Evolutionary conservation across 305 asterid genomes (phyloP), one percentile per base, ranked within the genome.

Genomic region (Ruellia speciosa): DNA sequence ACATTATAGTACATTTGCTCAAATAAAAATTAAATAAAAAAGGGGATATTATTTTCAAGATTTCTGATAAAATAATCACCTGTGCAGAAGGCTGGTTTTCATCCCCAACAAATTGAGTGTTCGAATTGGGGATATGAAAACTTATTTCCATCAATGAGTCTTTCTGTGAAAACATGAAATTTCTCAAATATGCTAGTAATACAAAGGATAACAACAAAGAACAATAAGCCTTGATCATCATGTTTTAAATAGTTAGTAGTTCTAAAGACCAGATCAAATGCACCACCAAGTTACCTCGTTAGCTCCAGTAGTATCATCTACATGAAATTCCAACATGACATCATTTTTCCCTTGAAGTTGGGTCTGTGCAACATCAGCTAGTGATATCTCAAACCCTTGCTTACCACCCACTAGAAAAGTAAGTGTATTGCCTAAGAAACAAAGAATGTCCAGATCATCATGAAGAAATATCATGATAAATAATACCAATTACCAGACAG

Each of bases 271-370:
- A 47, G 47, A 58, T 6, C 46, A 53, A 53, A 62, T 16, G 17
- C 17, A 18, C 18, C 52, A 66, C 37, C 13, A 14, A 49, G 45
- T 14, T 43, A 93, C 99, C 94, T 93, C 97, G 74, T 76, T 93
- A 15, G 96, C 97, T 18, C 99, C 96, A 70, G 94, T 83, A 45
- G 97, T 85, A 59, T 93, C 99, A 73, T 93, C 99, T 46, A 89
- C 95, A 65, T 89, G 97, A 65, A 89, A 89, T 73, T 93, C 99
- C 83, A 93, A 59, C 88, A 79, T 74, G 68, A 87, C 96, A 74
- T 93, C 99, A 77, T 69, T 93, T 80, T 93, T 93, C 35, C 96
- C 97, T 76, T 89, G 99, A 71, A 89, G 94, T 66, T 93, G 99
- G 46, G 97, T 89, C 77, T 89, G 97, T 9, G 99, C 86, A 60